These are phyloP conservation scores for Candida suzukii DNA, from an alignment of 805 yeast genomes.

Conservation along the genomic window DNA sequence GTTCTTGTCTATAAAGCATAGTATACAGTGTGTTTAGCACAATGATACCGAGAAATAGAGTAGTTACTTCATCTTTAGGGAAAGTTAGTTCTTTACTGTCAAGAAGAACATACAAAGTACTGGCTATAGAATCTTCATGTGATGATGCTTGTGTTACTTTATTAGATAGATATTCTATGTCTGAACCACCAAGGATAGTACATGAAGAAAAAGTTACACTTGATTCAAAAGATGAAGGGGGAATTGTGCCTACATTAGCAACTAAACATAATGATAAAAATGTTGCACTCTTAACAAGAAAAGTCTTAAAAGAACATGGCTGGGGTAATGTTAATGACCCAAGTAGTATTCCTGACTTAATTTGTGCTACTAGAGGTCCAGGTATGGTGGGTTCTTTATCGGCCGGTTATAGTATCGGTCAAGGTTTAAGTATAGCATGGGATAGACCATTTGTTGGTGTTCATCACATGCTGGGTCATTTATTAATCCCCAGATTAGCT, in stretches of 20 bases:
- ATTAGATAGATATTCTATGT: conserved; percentile 38
- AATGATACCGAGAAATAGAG: too few relatives aligned
- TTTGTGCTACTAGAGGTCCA: conserved; percentile 93
- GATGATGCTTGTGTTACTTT: conserved; percentile 92
- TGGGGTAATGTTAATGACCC: conserved; percentile 21
- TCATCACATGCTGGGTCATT: conserved; percentile 94
- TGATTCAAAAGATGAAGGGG: conserved; percentile 63
- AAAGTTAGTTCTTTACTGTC: too few relatives aligned
- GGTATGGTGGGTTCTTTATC: conserved; percentile 90
- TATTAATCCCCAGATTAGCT: conserved; percentile 55
- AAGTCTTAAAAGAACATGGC: conserved; percentile 32
- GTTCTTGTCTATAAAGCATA: too few relatives aligned
- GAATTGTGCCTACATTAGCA: conserved; percentile 84
- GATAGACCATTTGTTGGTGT: conserved; percentile 77
- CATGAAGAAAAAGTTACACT: conserved; percentile 61
- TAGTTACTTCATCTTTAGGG: too few relatives aligned
- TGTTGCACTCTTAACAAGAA: conserved; percentile 44
- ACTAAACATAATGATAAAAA: conserved; percentile 65
- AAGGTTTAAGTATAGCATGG: conserved; percentile 80
- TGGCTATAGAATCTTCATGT: conserved; percentile 90
- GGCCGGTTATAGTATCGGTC: conserved; percentile 77
- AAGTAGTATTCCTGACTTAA: conserved; percentile 47
- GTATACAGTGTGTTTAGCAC: too few relatives aligned
- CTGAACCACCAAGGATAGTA: conserved; percentile 39
- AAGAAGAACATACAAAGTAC: conserved; percentile 44